Base-by-base conservation (phyloP, 2,329 filamentous ascomycete genomes). In the Neonectria sp. region DNA sequence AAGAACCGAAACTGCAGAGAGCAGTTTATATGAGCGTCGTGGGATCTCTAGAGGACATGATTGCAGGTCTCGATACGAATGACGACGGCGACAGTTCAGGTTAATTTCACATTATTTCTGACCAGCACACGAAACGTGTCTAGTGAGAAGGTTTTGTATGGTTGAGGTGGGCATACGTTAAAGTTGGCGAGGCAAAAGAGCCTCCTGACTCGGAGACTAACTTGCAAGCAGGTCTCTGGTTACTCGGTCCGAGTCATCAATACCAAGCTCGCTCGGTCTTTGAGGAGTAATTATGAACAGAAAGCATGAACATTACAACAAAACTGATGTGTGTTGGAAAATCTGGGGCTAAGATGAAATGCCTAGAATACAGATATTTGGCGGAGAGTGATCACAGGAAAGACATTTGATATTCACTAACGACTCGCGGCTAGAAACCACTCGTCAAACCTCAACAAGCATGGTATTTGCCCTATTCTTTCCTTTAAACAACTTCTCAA, bases 401-500 rank as follows among this genome's bases (percentile, higher is more conserved):
- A 35, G 31, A 24, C 9, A 13, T 52, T 75, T 75, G 73, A 75
- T 75, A 74, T 74, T 75, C 57, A 68, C 64, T 60, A 60, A 51
- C 40, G 46, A 59, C 13, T 46, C 53, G 58, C 60, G n/a, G 27
- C 46, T 13, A 35, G 46, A 55, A 35, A 52, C 31, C 40, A 61
- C 29, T 55, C 51, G 61, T 60, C 52, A 61, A 68, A 60, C 60
- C 56, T 73, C 64, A 55, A 68, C 48, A 69, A 67, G 68, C 63
- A 68, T 73, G 70, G 65, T 74, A 71, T 76, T 69, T 65, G 29
- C 67, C 72, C 64, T 70, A 63, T 64, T 73, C 65, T 68, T 67
- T 64, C 70, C 55, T 49, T 45, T 64, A 65, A 69, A 64, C 51
- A 66, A 59, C 65, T 51, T 70, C 62, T 62, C 65, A 66, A 67